Evolutionary conservation across 441 rosid genomes (phyloP).

Genomic region (Gossypium davidsonii): DNA sequence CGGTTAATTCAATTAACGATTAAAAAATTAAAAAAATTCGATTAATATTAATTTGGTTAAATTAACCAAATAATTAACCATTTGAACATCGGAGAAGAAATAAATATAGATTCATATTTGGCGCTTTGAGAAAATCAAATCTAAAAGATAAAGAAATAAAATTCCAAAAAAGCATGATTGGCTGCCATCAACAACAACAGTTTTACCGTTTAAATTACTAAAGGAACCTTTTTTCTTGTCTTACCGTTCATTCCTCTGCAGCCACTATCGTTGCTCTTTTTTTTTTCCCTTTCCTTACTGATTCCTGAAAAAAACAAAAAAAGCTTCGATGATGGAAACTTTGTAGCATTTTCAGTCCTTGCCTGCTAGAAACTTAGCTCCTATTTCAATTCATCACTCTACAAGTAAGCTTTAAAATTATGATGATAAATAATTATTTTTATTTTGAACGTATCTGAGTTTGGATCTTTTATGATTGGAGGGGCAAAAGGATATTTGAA

Average conservation of each 20-base stretch:
- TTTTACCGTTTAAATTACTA: background rate
- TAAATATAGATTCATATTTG: background rate
- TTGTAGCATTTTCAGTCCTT: conserved; percentile 1
- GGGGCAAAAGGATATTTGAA: background rate
- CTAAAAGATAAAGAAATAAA: background rate
- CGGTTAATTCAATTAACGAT: rapidly evolving
- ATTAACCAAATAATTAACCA: too few species aligned
- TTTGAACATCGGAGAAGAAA: too few species aligned
- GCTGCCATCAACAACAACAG: background rate
- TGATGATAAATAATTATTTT: background rate
- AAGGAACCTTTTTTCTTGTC: conserved; percentile 1
- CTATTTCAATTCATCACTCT: background rate
- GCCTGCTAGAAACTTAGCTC: background rate
- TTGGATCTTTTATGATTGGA: background rate
- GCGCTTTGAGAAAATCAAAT: background rate
- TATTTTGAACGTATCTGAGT: background rate
- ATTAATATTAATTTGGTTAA: too few species aligned
- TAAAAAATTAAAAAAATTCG: too few species aligned
- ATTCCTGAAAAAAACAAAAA: background rate
- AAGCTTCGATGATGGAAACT: background rate
- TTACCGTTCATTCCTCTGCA: background rate
- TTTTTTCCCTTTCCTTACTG: background rate
- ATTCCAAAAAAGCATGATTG: background rate
- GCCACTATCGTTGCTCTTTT: background rate
- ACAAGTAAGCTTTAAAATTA: background rate